Evolutionary conservation across 768 basidiomycete genomes (phyloP).

Genomic region (Pulveroboletus sp.): DNA sequence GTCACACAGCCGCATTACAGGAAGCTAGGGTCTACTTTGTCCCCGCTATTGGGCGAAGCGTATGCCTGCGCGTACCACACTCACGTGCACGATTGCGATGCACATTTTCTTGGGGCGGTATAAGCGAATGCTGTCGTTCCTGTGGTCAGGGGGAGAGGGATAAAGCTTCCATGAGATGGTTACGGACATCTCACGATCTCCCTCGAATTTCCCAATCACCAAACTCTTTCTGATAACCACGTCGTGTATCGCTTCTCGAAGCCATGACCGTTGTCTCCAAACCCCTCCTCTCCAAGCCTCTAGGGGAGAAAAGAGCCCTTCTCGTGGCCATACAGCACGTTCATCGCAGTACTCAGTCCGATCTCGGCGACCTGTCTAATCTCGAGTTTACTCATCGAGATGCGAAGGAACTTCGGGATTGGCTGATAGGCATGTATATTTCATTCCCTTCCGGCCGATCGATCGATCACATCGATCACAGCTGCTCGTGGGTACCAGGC

Average conservation of each 20-base stretch:
- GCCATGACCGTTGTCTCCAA: neutral
- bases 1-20: too few species aligned
- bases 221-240: neutral
- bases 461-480: constrained; percentile 11
- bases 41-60: too few species aligned
- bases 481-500: constrained; percentile 36
- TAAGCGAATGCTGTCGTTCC: neutral
- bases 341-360: neutral
- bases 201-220: neutral
- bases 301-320: constrained; percentile 15
- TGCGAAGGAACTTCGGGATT: constrained; percentile 6
- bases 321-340: constrained; percentile 17
- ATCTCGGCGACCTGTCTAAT: neutral
- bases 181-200: neutral
- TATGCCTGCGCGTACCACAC: too few species aligned
- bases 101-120: too few species aligned
- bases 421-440: constrained; percentile 16
- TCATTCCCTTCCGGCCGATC: neutral
- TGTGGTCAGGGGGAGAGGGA: neutral
- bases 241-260: too few species aligned
- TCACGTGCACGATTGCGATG: too few species aligned
- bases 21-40: too few species aligned
- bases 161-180: neutral
- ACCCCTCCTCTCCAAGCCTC: neutral
- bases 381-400: constrained; percentile 22